A percentile compares a stretch with the other conserved stretches of the same genome.
These are phyloP conservation scores for Leersia perrieri DNA, from an alignment of 176 grass and related monocot genomes.

Conservation along the genomic window DNA sequence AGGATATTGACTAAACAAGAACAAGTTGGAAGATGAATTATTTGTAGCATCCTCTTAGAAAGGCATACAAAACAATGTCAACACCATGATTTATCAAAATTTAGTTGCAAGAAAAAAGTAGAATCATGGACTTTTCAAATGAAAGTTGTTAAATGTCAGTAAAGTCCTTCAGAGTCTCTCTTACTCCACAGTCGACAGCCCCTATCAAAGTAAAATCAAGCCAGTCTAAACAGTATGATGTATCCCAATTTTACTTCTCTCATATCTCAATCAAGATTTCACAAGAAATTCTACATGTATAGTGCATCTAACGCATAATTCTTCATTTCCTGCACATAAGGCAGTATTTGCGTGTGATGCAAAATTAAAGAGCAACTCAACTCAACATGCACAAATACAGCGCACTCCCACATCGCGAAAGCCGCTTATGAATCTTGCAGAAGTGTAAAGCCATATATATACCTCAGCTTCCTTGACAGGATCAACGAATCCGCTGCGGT, in stretches of 20 bases:
- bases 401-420: background rate
- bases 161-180: conserved; percentile 8
- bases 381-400: background rate
- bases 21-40: conserved; percentile 3
- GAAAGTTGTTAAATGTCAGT: background rate
- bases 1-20: background rate
- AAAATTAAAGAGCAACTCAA: background rate
- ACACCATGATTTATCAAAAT: background rate
- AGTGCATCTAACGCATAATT: background rate
- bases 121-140: background rate
- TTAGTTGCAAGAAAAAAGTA: background rate
- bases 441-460: background rate
- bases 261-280: background rate
- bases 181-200: background rate
- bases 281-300: background rate
- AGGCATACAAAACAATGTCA: conserved; percentile 17
- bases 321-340: background rate
- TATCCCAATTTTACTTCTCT: background rate
- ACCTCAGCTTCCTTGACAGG: conserved; percentile 75
- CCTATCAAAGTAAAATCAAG: background rate
- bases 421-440: background rate
- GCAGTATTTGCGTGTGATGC: background rate
- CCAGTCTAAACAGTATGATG: background rate
- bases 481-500: conserved; percentile 27
- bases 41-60: background rate